Conservation (phyloP, 139 green algal genomes). For the Chlorella sp. region DNA sequence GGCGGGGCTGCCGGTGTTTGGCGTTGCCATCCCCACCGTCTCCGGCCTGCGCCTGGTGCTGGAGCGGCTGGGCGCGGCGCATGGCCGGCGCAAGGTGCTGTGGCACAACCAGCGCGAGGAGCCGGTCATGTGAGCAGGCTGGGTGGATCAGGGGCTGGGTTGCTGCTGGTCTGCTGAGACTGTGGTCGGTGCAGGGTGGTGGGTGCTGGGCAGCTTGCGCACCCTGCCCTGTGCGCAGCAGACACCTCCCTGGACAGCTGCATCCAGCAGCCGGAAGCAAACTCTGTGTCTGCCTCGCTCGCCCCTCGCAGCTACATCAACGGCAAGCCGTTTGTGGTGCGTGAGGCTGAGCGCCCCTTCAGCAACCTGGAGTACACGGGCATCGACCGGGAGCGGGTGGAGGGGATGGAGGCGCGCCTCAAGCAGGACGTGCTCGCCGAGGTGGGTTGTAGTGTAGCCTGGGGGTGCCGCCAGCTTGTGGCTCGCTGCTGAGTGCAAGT, state of each 20-base stretch:
- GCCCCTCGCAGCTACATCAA: constrained; percentile 20
- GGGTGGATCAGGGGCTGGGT: not conserved
- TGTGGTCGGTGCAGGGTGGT: not conserved
- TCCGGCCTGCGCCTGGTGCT: constrained; percentile 85
- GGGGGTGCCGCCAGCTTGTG: too few relatives aligned
- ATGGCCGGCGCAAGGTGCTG: constrained; percentile 73
- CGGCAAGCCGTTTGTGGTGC: constrained; percentile 90
- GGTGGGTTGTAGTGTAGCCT: constrained; percentile 34
- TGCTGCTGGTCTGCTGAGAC: not conserved
- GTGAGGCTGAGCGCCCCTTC: constrained; percentile 93
- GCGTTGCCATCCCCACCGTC: constrained; percentile 94
- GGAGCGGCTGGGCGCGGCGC: constrained; percentile 68
- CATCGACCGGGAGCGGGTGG: constrained; percentile 83
- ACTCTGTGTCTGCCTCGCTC: not conserved
- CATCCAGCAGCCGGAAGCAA: too few relatives aligned
- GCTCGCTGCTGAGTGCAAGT: too few relatives aligned
- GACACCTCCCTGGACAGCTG: too few relatives aligned
- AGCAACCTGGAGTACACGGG: constrained; percentile 97
- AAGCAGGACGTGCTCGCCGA: constrained; percentile 84
- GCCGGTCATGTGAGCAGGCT: constrained; percentile 76
- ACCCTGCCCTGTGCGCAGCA: too few relatives aligned
- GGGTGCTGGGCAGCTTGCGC: too few relatives aligned
- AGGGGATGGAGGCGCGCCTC: constrained; percentile 93
- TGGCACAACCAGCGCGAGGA: constrained; percentile 98
- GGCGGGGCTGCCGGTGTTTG: constrained; percentile 88